Percentiles rank a stretch among this genome's conserved stretches.
Conservation (phyloP, 2,329 filamentous ascomycete genomes). For the Didymella segeticola region DNA sequence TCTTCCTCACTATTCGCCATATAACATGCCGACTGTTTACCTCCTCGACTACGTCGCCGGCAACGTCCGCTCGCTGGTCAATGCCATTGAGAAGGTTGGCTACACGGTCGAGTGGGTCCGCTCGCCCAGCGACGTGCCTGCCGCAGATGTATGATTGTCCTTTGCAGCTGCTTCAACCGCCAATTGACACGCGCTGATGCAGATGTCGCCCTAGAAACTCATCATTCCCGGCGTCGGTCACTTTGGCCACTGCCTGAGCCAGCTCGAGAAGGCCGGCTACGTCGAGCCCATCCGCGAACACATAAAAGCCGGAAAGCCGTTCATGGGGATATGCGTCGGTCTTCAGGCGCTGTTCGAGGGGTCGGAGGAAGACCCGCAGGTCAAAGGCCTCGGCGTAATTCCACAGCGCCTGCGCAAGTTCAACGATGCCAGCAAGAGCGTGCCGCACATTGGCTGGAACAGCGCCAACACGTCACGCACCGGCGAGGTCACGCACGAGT, state of each 20-base stretch:
- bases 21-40: constrained; percentile 82
- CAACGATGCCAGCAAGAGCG: constrained; percentile 77
- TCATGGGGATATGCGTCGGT: constrained; percentile 97
- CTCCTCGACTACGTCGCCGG: constrained; percentile 92
- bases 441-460: constrained; percentile 99
- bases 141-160: constrained; percentile 72
- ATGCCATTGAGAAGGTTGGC: constrained; percentile 95
- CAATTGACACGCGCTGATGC: constrained; percentile 47
- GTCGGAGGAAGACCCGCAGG: constrained; percentile 77
- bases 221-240: constrained; percentile 97
- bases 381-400: constrained; percentile 78
- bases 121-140: constrained; percentile 80
- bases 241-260: constrained; percentile 92
- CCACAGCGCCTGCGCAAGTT: constrained; percentile 77
- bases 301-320: constrained; percentile 90
- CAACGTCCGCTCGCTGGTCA: constrained; percentile 93
- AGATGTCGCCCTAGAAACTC: constrained; percentile 69
- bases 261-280: constrained; percentile 83
- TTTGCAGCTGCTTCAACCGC: constrained; percentile 8
- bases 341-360: constrained; percentile 88
- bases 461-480: constrained; percentile 71
- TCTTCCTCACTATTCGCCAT: constrained; percentile 27
- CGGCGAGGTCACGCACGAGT: constrained; percentile 53
- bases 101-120: constrained; percentile 93
- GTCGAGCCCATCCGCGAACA: constrained; percentile 81